Percentiles rank a stretch among this genome's conserved stretches.
These are phyloP conservation scores for Narthecium ossifragum DNA, from an alignment of 106 monocot species.

Conservation along the genomic window DNA sequence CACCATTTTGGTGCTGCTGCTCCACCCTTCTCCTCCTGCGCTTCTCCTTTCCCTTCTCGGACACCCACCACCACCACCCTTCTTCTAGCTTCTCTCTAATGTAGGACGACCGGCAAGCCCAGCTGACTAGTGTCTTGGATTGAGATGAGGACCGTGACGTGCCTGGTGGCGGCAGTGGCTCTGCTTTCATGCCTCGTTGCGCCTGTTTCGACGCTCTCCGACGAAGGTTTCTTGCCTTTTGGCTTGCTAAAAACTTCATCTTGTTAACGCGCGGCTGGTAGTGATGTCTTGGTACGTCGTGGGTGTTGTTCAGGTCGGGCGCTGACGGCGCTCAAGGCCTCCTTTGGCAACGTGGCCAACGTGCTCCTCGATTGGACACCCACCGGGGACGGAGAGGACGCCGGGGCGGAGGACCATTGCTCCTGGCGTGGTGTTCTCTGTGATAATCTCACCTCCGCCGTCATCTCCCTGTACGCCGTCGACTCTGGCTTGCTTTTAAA, in stretches of 20 bases:
- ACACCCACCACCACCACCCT: not conserved
- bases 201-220: constrained; percentile 21
- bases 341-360: constrained; percentile 59
- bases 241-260: not conserved
- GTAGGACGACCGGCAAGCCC: no score
- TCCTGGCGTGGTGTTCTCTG: constrained; percentile 83
- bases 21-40: not conserved
- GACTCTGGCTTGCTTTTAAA: not conserved
- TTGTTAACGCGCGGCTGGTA: not conserved
- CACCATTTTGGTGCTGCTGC: constrained; percentile 42
- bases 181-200: constrained; percentile 7
- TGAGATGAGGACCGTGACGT: not conserved
- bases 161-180: constrained; percentile 10
- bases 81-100: not conserved
- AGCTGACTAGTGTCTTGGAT: no score
- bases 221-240: constrained; percentile 43
- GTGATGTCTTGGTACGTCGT: not conserved
- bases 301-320: no score
- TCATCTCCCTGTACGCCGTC: constrained; percentile 54
- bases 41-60: constrained; percentile 4
- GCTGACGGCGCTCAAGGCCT: constrained; percentile 11
- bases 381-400: constrained; percentile 10
- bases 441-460: constrained; percentile 48
- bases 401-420: constrained; percentile 39
- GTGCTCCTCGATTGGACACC: constrained; percentile 71